Conservation (phyloP, 495 filamentous ascomycete genomes). For the Monascus purpureus region DNA sequence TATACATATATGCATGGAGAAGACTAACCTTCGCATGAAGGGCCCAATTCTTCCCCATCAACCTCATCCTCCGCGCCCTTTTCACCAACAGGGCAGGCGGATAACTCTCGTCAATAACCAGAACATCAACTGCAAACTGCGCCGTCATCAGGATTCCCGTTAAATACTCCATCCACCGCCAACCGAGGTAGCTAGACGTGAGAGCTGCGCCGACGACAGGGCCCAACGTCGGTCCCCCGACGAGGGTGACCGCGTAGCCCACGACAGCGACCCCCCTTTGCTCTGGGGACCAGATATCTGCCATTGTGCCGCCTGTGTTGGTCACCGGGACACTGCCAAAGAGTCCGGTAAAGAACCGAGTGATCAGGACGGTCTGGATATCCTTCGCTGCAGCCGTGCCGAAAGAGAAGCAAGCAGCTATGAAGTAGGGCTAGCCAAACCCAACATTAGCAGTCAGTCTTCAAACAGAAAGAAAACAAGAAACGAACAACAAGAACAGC, state of each 20-base stretch:
- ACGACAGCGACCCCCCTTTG: conserved; percentile 24
- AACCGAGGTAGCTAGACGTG: conserved; percentile 20
- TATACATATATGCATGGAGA: too few species aligned
- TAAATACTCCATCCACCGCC: conserved; percentile 32
- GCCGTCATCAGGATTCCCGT: conserved; percentile 20
- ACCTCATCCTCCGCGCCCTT: conserved; percentile 19
- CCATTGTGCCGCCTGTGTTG: conserved; percentile 31
- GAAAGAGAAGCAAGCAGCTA: conserved; percentile 25
- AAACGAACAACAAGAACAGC: conserved; percentile 35
- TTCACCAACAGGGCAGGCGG: conserved; percentile 13
- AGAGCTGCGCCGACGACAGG: conserved; percentile 33
- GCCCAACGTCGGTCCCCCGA: conserved; percentile 28
- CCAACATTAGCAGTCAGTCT: too few species aligned
- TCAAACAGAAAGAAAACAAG: conserved; percentile 23
- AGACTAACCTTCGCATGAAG: too few species aligned
- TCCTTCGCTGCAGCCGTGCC: conserved; percentile 17
- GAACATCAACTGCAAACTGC: conserved; percentile 11
- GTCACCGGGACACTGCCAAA: conserved; percentile 34
- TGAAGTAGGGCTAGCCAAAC: too few species aligned
- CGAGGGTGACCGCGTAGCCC: conserved; percentile 27
- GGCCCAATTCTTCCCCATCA: conserved; percentile 17
- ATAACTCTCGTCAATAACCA: conserved; percentile 23
- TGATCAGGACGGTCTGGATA: too few species aligned
- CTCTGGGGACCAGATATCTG: conserved; percentile 29
- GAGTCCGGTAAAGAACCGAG: conserved; percentile 32